Percentiles rank a stretch among this genome's conserved stretches.
Conservation (phyloP, 768 basidiomycete genomes). For the Pholiota conissans region DNA sequence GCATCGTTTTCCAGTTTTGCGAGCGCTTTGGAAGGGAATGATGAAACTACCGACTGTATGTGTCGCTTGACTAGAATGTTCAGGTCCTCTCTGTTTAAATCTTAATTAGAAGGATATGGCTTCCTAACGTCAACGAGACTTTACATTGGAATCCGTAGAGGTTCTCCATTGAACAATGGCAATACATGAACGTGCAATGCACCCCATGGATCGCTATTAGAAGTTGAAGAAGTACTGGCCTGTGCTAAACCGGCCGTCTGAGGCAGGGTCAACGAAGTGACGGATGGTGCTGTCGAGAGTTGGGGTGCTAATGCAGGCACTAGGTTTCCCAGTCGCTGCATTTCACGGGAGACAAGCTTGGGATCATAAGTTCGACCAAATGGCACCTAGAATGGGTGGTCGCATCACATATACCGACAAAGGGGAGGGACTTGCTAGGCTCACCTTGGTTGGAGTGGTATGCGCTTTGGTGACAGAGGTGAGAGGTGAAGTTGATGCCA, state of each 20-base stretch:
- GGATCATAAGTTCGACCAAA: conserved; percentile 77
- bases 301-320: conserved; percentile 53
- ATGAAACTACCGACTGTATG: conserved; percentile 70
- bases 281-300: conserved; percentile 49
- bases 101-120: conserved; percentile 3
- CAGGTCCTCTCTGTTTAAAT: conserved; percentile 70
- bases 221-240: conserved; percentile 37
- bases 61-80: conserved; percentile 81
- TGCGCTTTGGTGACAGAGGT: conserved; percentile 37
- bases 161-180: conserved; percentile 90
- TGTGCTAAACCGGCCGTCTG: conserved; percentile 39
- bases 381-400: conserved; percentile 37
- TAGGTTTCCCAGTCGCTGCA: conserved; percentile 77
- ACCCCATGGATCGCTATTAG: conserved; percentile 75
- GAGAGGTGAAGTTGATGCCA: conserved; percentile 35
- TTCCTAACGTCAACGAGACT: conserved; percentile 19
- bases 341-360: conserved; percentile 79
- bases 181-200: conserved; percentile 84
- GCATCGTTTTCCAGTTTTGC: conserved; percentile 76
- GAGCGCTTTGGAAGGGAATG: conserved; percentile 73
- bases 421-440: conserved; percentile 4
- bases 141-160: conserved; percentile 81
- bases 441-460: conserved; percentile 54
- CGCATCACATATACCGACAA: conserved; percentile 3
- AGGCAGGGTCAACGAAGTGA: conserved; percentile 44